These are phyloP conservation scores for Lactarius vividus DNA, from an alignment of 768 basidiomycete genomes.

Conservation along the genomic window DNA sequence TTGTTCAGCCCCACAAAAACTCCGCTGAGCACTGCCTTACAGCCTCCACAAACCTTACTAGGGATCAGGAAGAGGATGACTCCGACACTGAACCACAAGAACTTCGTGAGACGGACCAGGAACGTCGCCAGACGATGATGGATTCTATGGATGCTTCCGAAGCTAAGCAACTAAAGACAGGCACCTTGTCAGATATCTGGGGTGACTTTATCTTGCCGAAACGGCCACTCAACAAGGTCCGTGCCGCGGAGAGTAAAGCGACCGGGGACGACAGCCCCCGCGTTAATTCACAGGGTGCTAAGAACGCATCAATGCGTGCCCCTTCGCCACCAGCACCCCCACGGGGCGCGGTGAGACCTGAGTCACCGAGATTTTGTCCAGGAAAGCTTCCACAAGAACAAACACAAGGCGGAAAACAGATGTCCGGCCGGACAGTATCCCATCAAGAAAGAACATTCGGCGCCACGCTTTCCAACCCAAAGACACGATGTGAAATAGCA, in stretches of 20 bases:
- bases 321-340: slow-evolving; percentile 9
- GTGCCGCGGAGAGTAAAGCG: neutral
- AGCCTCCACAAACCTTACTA: slow-evolving; percentile 5
- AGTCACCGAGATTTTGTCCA: slow-evolving; percentile 28
- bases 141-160: slow-evolving; percentile 46
- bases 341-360: neutral
- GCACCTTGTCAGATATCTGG: slow-evolving; percentile 45
- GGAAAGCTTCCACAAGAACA: slow-evolving; percentile 39
- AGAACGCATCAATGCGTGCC: neutral
- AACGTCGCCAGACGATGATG: slow-evolving; percentile 52
- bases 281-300: neutral
- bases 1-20: neutral
- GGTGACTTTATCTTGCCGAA: slow-evolving; percentile 49
- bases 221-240: slow-evolving; percentile 5
- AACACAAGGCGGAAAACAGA: neutral
- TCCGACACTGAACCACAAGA: slow-evolving; percentile 22
- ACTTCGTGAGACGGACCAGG: slow-evolving; percentile 41
- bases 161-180: slow-evolving; percentile 41
- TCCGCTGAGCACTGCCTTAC: neutral
- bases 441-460: slow-evolving; percentile 4
- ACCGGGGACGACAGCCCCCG: neutral
- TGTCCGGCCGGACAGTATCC: neutral
- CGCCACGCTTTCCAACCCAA: slow-evolving; percentile 11
- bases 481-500: too few species aligned
- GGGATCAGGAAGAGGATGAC: slow-evolving; percentile 11